These are phyloP conservation scores for Dianthus caryophyllus DNA, from an alignment of 148 eudicot species.

Conservation along the genomic window DNA sequence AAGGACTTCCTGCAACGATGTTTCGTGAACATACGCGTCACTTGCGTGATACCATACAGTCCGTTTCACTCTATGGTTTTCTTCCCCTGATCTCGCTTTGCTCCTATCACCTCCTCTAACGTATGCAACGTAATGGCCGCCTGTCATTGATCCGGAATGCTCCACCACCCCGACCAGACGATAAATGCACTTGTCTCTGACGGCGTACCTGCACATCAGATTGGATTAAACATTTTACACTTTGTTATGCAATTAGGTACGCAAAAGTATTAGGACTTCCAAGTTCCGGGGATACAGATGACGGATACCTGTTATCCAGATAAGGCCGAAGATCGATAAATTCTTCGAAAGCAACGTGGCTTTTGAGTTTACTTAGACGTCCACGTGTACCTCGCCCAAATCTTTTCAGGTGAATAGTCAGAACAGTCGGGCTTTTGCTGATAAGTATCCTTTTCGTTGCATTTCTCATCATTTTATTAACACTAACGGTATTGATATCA, in stretches of 20 bases:
- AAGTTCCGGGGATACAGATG: background rate
- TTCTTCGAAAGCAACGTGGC: conserved; percentile 73
- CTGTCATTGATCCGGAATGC: conserved; percentile 81
- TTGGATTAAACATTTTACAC: background rate
- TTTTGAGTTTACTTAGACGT: conserved; percentile 77
- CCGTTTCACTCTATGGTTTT: conserved; percentile 22
- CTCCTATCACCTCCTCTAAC: conserved; percentile 48
- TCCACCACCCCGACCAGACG: conserved; percentile 78
- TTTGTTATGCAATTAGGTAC: background rate
- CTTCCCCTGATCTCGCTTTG: conserved; percentile 26
- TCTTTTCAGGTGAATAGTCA: conserved; percentile 91
- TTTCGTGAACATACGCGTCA: conserved; percentile 60
- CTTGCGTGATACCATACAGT: conserved; percentile 69
- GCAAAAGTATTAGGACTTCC: background rate
- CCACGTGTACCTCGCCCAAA: conserved; percentile 89
- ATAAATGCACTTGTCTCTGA: conserved; percentile 35
- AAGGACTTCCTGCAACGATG: conserved; percentile 66
- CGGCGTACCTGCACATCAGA: conserved; percentile 43
- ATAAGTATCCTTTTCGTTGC: conserved; percentile 79
- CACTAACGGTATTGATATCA: conserved; percentile 26
- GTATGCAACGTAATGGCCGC: conserved; percentile 88
- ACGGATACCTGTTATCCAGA: conserved; percentile 64
- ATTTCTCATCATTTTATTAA: conserved; percentile 74
- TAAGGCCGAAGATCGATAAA: conserved; percentile 62
- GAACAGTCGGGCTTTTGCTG: conserved; percentile 52